phyloP scores from a whole-genome alignment of 139 green algal genomes.

The Zygnema circumcarinatum region DNA sequence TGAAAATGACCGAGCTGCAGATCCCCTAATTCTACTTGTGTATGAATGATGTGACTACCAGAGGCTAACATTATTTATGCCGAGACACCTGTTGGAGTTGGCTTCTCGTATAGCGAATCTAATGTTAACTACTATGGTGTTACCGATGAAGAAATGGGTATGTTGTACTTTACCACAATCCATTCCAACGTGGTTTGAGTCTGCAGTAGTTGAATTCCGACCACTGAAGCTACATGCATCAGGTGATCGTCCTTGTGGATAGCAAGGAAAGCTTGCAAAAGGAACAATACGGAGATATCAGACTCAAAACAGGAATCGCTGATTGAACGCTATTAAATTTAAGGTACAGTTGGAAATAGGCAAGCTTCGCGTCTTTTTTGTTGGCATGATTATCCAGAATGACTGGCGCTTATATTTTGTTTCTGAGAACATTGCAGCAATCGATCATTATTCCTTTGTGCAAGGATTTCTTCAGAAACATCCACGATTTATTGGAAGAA shows the following conservation, averaged over 20 bases:
- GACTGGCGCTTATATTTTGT: neutral
- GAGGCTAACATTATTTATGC: conserved; percentile 79
- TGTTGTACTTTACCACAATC: neutral
- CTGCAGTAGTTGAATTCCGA: neutral
- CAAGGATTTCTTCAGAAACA: neutral
- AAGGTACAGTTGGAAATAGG: too few species aligned
- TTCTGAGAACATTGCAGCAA: neutral
- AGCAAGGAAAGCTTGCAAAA: neutral
- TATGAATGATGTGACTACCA: neutral
- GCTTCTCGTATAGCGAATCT: conserved; percentile 81
- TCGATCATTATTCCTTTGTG: neutral
- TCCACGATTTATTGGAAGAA: neutral
- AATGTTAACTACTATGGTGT: conserved; percentile 66
- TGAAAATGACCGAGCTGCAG: too few species aligned
- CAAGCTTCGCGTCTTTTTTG: neutral
- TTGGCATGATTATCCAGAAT: neutral
- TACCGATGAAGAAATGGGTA: conserved; percentile 75
- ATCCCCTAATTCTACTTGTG: too few species aligned
- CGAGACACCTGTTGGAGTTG: conserved; percentile 85
- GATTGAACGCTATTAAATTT: neutral
- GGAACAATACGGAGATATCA: neutral
- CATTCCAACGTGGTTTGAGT: neutral
- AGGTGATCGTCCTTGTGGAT: neutral
- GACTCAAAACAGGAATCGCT: neutral
- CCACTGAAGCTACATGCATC: neutral